phyloP scores from a whole-genome alignment of 1,284 basidiomycete species.

The Anthracocystis setariae region DNA sequence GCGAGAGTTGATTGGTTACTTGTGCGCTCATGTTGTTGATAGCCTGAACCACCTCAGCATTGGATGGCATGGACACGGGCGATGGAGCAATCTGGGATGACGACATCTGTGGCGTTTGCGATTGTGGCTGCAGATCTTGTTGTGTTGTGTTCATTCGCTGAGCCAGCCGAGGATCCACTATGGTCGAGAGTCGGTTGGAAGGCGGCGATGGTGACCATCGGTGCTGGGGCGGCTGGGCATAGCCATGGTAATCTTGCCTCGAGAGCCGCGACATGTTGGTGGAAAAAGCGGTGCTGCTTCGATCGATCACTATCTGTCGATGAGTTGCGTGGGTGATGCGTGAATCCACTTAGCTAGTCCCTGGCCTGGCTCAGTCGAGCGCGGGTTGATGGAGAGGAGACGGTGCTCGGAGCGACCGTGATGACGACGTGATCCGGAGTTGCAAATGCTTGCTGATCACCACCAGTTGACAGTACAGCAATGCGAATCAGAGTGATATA shows the following conservation, averaged over 20 bases:
- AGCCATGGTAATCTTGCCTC: conserved; percentile 43
- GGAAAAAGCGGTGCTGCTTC: background rate
- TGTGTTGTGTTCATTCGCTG: conserved; percentile 27
- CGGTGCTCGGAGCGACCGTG: too few species aligned
- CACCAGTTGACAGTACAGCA: too few species aligned
- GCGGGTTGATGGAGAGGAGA: too few species aligned
- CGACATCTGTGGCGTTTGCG: conserved; percentile 27
- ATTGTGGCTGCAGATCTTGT: conserved; percentile 32
- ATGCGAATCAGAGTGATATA: too few species aligned
- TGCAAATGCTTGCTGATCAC: too few species aligned
- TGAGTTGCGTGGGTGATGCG: background rate
- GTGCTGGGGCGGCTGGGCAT: conserved; percentile 29
- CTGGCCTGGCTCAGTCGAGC: too few species aligned
- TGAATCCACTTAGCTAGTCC: too few species aligned
- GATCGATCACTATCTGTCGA: background rate
- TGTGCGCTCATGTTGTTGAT: conserved; percentile 45
- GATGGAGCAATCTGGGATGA: conserved; percentile 16
- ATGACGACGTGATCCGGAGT: too few species aligned
- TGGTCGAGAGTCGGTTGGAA: conserved; percentile 36
- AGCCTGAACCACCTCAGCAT: conserved; percentile 41
- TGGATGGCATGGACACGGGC: conserved; percentile 15
- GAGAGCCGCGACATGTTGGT: conserved; percentile 45
- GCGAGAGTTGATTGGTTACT: conserved; percentile 39
- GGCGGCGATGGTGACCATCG: conserved; percentile 49
- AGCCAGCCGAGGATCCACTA: conserved; percentile 34